Conservation (phyloP, 208 protist genomes). For the Wallacemonas rigidus region DNA sequence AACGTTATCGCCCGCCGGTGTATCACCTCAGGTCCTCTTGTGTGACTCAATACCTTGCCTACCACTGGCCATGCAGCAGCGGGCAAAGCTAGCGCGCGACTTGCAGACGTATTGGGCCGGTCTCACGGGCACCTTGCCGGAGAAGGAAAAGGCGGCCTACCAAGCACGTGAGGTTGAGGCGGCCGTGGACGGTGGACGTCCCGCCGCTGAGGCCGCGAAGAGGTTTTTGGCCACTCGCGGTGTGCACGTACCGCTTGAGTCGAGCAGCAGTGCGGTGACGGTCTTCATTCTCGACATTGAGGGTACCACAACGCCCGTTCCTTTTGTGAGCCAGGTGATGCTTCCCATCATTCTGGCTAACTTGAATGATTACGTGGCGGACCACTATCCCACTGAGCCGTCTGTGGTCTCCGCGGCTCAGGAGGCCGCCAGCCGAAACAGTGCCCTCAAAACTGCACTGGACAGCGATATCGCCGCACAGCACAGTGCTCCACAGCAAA, state of each 20-base stretch:
- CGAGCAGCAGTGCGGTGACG: slow-evolving; percentile 8
- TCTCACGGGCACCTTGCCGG: slow-evolving; percentile 29
- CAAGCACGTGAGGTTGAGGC: slow-evolving; percentile 3
- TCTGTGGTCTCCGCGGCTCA: slow-evolving; percentile 23
- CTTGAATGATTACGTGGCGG: slow-evolving; percentile 41
- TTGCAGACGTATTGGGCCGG: slow-evolving; percentile 31
- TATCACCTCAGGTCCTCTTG: too few relatives aligned
- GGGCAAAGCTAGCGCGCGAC: slow-evolving; percentile 19
- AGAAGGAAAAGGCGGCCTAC: slow-evolving; percentile 9
- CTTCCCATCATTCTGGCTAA: slow-evolving; percentile 41
- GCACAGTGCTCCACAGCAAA: background rate
- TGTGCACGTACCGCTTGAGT: background rate
- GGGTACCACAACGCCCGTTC: slow-evolving; percentile 82
- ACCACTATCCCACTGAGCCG: slow-evolving; percentile 37
- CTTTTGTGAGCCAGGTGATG: slow-evolving; percentile 59
- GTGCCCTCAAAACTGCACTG: slow-evolving; percentile 18
- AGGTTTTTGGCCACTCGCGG: slow-evolving; percentile 14
- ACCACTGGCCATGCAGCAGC: slow-evolving; percentile 11
- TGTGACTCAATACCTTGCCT: too few relatives aligned
- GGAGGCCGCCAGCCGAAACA: background rate
- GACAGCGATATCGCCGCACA: slow-evolving; percentile 20
- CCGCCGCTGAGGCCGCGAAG: background rate
- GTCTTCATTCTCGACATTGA: slow-evolving; percentile 79
- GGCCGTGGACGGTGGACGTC: background rate
- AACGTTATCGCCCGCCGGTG: too few relatives aligned